Percentiles rank a stretch among this genome's conserved stretches.
Evolutionary conservation across 2,329 filamentous ascomycete species (phyloP).

Genomic region (Elsinoe necatrix): DNA sequence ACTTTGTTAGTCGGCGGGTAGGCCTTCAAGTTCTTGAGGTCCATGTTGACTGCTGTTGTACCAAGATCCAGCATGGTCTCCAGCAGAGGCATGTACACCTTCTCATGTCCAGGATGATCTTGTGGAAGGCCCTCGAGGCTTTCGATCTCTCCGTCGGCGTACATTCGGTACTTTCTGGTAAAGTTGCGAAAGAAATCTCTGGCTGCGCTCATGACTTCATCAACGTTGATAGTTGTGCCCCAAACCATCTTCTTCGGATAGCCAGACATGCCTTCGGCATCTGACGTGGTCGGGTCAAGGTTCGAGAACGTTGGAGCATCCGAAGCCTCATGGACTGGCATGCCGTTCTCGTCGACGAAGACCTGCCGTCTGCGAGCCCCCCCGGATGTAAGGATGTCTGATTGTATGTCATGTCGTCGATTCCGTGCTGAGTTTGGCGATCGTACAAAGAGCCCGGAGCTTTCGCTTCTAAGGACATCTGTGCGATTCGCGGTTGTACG

Average conservation of each 20-base stretch:
- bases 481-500: constrained; percentile 44
- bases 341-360: constrained; percentile 57
- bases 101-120: constrained; percentile 62
- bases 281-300: constrained; percentile 74
- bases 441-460: constrained; percentile 78
- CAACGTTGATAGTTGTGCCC: constrained; percentile 94
- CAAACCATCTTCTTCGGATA: constrained; percentile 78
- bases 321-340: constrained; percentile 47
- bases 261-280: constrained; percentile 80
- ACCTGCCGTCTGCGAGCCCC: constrained; percentile 48
- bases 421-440: constrained; percentile 51
- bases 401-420: constrained; percentile 79
- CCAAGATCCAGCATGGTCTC: constrained; percentile 87
- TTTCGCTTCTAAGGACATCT: constrained; percentile 70
- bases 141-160: constrained; percentile 73
- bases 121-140: constrained; percentile 58
- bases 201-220: constrained; percentile 78
- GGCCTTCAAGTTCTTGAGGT: constrained; percentile 79
- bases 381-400: constrained; percentile 56
- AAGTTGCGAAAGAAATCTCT: constrained; percentile 91
- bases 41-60: constrained; percentile 74
- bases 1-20: constrained; percentile 90
- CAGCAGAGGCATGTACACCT: constrained; percentile 76
- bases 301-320: constrained; percentile 58
- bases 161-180: constrained; percentile 87